These are phyloP conservation scores for Protea cynaroides DNA, from an alignment of 164 flowering plant species.

Conservation along the genomic window DNA sequence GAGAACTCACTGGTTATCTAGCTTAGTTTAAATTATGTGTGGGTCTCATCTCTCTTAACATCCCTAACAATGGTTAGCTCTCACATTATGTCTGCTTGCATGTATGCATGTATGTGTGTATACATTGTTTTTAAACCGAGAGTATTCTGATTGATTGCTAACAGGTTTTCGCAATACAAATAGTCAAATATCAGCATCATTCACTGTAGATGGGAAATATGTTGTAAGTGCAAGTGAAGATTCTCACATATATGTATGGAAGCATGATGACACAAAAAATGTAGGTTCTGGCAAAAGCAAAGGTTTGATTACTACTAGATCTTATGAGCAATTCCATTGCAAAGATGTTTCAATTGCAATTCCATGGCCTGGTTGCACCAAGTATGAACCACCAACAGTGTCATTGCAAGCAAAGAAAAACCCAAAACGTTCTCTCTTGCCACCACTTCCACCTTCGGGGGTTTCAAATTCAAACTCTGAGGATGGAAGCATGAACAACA, in stretches of 20 bases:
- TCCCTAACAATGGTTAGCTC: too few species aligned
- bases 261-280: constrained; percentile 30
- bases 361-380: constrained; percentile 56
- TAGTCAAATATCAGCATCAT: not conserved
- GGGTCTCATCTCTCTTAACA: too few species aligned
- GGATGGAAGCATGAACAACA: too few species aligned
- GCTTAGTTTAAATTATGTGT: too few species aligned
- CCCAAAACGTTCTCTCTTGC: constrained; percentile 30
- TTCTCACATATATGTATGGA: not conserved
- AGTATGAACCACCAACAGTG: constrained; percentile 38
- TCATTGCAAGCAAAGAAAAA: constrained; percentile 29
- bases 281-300: constrained; percentile 23
- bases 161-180: not conserved
- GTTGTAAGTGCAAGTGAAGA: not conserved
- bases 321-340: constrained; percentile 51
- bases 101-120: too few species aligned
- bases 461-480: constrained; percentile 4
- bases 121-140: too few species aligned
- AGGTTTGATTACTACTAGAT: constrained; percentile 10
- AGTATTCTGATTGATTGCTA: too few species aligned
- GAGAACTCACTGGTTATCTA: too few species aligned
- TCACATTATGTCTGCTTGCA: too few species aligned
- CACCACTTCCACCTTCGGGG: constrained; percentile 48
- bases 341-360: constrained; percentile 58
- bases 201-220: not conserved